These are phyloP conservation scores for Rhizomucor pusillus DNA, from an alignment of 371 early-diverging fungal genomes.

Conservation along the genomic window DNA sequence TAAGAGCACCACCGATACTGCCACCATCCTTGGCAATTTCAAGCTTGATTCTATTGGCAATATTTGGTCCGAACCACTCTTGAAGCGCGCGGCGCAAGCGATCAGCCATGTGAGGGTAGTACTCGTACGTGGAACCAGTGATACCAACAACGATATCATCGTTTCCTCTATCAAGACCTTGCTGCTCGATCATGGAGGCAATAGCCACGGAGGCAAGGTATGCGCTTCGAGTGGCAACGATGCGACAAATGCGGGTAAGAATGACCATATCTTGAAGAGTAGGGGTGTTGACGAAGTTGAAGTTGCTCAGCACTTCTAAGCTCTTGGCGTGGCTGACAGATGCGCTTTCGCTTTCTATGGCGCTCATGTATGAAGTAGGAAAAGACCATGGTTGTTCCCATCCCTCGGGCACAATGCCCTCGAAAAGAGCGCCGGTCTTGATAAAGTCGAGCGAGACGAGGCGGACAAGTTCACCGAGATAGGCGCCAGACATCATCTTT, in stretches of 20 bases:
- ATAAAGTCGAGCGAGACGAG: conserved; percentile 70
- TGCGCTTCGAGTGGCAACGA: conserved; percentile 33
- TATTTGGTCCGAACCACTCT: conserved; percentile 30
- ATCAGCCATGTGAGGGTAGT: conserved; percentile 40
- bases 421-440: conserved; percentile 63
- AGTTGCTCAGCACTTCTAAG: conserved; percentile 9
- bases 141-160: conserved; percentile 31
- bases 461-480: conserved; percentile 87
- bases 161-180: conserved; percentile 12
- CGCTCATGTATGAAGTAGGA: conserved; percentile 70
- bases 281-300: conserved; percentile 19
- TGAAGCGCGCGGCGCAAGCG: conserved; percentile 30
- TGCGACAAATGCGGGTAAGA: conserved; percentile 29
- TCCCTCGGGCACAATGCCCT: conserved; percentile 55
- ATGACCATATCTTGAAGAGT: conserved; percentile 34
- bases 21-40: conserved; percentile 48
- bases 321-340: conserved; percentile 10
- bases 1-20: conserved; percentile 44
- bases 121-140: conserved; percentile 40
- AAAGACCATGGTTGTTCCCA: conserved; percentile 64
- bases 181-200: conserved; percentile 32
- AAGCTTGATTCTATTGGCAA: conserved; percentile 25
- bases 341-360: conserved; percentile 28
- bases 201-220: conserved; percentile 30
- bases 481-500: conserved; percentile 89